Conservation (phyloP, 495 filamentous ascomycete genomes). For the Bombardia bombarda region DNA sequence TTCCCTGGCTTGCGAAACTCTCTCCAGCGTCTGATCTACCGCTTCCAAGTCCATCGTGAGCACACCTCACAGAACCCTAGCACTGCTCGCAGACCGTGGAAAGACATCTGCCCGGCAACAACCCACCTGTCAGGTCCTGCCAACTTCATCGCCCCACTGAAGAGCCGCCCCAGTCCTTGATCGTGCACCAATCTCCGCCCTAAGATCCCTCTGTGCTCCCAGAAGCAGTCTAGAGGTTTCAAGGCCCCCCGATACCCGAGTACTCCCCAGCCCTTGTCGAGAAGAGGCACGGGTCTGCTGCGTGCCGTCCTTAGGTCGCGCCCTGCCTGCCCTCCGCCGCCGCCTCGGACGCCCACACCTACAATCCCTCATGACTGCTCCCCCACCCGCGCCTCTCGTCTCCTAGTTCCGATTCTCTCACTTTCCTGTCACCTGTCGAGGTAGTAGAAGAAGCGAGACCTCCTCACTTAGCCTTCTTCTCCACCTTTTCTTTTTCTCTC, state of each 20-base stretch:
- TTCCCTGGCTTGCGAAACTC: slow-evolving; percentile 30
- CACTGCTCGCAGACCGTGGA: too few species aligned
- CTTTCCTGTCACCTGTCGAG: slow-evolving; percentile 20
- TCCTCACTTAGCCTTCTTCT: slow-evolving; percentile 26
- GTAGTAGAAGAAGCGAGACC: slow-evolving; percentile 18
- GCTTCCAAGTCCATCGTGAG: slow-evolving; percentile 3
- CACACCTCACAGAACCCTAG: too few species aligned
- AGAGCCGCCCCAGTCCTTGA: slow-evolving; percentile 15
- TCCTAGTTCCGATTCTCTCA: slow-evolving; percentile 6
- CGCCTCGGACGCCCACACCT: slow-evolving; percentile 14
- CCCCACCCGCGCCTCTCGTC: slow-evolving; percentile 32
- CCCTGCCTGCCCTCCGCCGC: slow-evolving; percentile 3
- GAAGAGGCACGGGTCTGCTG: slow-evolving; percentile 11
- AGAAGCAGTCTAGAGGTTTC: slow-evolving; percentile 27
- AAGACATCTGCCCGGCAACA: too few species aligned
- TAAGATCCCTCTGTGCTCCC: too few species aligned
- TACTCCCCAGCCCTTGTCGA: not conserved
- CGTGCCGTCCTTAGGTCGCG: slow-evolving; percentile 4
- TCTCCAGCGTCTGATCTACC: slow-evolving; percentile 26
- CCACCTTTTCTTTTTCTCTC: slow-evolving; percentile 31
- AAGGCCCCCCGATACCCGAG: slow-evolving; percentile 27
- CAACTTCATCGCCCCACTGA: not conserved
- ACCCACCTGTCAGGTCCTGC: too few species aligned
- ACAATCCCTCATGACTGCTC: slow-evolving; percentile 35
- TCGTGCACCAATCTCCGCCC: too few species aligned